These are phyloP conservation scores for Marasmius sp. DNA, from an alignment of 1,284 basidiomycete species.

Conservation along the genomic window DNA sequence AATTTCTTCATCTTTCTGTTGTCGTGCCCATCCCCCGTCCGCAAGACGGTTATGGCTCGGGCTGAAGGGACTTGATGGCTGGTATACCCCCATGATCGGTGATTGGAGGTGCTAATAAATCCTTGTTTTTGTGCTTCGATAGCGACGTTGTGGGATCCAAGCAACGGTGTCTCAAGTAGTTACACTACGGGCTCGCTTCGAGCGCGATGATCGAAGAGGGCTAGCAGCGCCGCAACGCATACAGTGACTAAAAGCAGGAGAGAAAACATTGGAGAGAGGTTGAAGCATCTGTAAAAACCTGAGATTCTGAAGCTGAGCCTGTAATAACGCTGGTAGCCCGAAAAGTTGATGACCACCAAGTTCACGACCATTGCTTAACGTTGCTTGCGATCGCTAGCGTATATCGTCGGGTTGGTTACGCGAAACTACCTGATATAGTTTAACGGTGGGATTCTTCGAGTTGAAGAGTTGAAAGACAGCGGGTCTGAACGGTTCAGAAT, in stretches of 20 bases:
- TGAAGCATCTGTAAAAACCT: no score
- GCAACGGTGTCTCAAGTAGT: neutral
- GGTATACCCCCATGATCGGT: constrained; percentile 25
- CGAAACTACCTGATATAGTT: no score
- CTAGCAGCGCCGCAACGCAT: neutral
- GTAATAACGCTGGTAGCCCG: no score
- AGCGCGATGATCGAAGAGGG: neutral
- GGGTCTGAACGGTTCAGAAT: no score
- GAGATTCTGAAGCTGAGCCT: no score
- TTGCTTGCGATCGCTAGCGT: no score
- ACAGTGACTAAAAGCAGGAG: no score
- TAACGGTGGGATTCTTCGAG: no score
- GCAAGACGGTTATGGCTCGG: constrained; percentile 54
- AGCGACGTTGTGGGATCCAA: neutral
- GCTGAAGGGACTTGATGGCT: constrained; percentile 58
- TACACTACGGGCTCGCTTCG: neutral
- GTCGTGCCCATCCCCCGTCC: constrained; percentile 57
- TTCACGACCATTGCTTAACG: no score
- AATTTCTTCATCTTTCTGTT: constrained; percentile 46
- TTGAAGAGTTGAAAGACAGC: no score
- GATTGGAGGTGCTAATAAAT: neutral
- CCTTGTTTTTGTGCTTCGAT: neutral
- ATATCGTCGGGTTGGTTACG: no score
- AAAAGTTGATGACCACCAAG: no score
- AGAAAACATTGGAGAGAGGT: neutral